phyloP scores from a whole-genome alignment of 208 protist species.

The Wallacemonas rigidus region DNA sequence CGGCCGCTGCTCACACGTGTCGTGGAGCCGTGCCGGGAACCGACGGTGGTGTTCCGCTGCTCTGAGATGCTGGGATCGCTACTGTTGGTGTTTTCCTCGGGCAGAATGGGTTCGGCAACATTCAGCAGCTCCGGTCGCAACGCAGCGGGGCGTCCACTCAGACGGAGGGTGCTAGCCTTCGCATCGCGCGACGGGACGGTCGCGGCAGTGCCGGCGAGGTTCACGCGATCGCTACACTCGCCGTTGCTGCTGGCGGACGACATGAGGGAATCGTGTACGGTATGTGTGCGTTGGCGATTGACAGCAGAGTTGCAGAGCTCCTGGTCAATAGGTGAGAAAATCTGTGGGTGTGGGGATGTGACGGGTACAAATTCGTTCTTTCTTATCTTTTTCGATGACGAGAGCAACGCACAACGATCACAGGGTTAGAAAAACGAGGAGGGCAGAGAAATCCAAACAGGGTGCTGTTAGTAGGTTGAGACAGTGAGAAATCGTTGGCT shows the following conservation, averaged over 20 bases:
- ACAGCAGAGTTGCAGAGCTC: too few relatives aligned
- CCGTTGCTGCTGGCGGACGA: slow-evolving; percentile 17
- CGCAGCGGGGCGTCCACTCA: neutral
- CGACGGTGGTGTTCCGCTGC: too few relatives aligned
- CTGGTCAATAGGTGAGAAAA: neutral
- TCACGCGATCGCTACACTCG: slow-evolving; percentile 3
- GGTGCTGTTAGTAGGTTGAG: too few relatives aligned
- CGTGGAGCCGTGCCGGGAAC: neutral
- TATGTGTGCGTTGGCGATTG: too few relatives aligned
- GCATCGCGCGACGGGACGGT: neutral
- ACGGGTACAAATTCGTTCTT: neutral
- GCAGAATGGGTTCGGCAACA: neutral
- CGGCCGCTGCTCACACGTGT: neutral
- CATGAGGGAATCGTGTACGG: neutral
- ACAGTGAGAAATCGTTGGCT: too few relatives aligned
- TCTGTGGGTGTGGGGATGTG: neutral
- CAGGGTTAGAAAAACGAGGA: too few relatives aligned
- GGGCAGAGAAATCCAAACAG: too few relatives aligned
- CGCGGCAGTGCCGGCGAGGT: neutral
- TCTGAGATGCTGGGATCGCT: neutral
- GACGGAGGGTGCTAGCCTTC: neutral
- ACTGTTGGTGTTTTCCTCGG: neutral
- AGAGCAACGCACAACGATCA: too few relatives aligned
- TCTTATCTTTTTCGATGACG: too few relatives aligned
- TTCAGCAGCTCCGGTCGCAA: slow-evolving; percentile 5